Conservation (phyloP, 768 basidiomycete species). For the Russula griseocarnosa region DNA sequence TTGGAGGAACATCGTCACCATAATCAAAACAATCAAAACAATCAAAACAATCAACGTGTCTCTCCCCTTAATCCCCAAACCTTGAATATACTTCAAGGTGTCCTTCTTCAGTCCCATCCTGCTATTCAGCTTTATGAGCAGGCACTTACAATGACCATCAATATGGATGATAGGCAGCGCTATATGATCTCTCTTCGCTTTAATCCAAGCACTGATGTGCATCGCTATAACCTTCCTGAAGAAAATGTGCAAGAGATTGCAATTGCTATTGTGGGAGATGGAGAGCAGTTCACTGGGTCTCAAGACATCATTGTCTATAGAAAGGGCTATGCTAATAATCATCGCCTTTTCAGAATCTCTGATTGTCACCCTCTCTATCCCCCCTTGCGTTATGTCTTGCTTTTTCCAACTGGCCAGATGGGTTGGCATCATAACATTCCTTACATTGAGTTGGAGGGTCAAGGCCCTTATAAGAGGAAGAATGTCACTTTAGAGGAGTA, state of each 20-base stretch:
- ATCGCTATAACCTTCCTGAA: not conserved
- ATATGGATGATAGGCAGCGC: not conserved
- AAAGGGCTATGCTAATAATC: not conserved
- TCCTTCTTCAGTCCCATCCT: too few relatives aligned
- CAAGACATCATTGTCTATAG: conserved; percentile 2
- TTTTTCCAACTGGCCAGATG: too few relatives aligned
- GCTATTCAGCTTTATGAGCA: not conserved
- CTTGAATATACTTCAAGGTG: too few relatives aligned
- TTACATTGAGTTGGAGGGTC: too few relatives aligned
- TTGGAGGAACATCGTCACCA: too few relatives aligned
- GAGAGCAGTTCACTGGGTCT: not conserved
- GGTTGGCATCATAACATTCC: too few relatives aligned
- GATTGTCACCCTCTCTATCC: not conserved
- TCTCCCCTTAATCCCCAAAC: too few relatives aligned
- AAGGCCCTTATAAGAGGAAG: too few relatives aligned
- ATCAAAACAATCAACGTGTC: not conserved
- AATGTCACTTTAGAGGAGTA: too few relatives aligned
- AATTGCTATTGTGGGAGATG: not conserved
- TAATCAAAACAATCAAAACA: too few relatives aligned
- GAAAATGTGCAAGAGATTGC: not conserved
- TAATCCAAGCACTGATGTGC: not conserved
- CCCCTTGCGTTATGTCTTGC: too few relatives aligned
- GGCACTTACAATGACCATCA: not conserved
- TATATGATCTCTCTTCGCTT: conserved; percentile 29
- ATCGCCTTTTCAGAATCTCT: too few relatives aligned